These are phyloP conservation scores for Cunninghamia lanceolata DNA, from an alignment of 75 land plant genomes.

Conservation along the genomic window DNA sequence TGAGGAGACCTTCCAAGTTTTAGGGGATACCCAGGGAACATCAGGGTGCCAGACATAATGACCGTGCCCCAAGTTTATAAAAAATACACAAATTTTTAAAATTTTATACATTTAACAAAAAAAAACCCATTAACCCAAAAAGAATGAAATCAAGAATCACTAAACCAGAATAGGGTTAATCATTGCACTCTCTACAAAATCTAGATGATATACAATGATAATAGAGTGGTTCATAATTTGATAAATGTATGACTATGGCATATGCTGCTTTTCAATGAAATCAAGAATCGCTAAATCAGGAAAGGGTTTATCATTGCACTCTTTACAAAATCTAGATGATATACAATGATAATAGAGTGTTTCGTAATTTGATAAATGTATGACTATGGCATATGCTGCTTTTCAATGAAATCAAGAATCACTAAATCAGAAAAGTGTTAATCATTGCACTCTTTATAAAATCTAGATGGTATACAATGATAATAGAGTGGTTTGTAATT, in stretches of 20 bases:
- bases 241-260: neutral
- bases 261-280: neutral
- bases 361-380: neutral
- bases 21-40: neutral
- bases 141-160: no score
- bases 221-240: no score
- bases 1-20: neutral
- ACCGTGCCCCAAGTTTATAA: neutral
- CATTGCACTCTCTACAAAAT: no score
- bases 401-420: neutral
- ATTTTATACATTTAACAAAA: no score
- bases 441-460: neutral
- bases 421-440: neutral
- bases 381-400: neutral
- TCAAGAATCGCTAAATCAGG: neutral
- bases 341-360: neutral
- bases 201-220: no score
- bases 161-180: no score
- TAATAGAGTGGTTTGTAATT: neutral
- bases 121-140: no score
- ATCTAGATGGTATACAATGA: neutral
- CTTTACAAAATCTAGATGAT: neutral
- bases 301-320: neutral
- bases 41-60: neutral
- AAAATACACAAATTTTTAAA: no score